Conservation (phyloP, 2,329 filamentous ascomycete genomes). For the Apiospora sp. region DNA sequence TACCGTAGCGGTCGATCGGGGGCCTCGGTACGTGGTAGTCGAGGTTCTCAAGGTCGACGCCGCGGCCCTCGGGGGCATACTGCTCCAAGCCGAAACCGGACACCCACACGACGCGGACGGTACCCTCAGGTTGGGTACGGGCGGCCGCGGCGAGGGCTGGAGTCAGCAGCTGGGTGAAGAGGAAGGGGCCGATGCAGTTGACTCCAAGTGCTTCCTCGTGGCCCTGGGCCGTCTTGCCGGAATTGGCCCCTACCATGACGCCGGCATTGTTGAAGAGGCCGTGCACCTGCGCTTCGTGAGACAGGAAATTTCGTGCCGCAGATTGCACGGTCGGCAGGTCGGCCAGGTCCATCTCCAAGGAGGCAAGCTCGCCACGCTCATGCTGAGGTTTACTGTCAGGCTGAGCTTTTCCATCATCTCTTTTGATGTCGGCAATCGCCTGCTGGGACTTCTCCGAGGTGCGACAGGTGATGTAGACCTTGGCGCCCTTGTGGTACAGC, state of each 20-base stretch:
- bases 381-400: conserved; percentile 31
- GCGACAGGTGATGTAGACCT: conserved; percentile 54
- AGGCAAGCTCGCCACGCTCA: conserved; percentile 46
- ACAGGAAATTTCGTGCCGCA: conserved; percentile 33
- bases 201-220: conserved; percentile 42
- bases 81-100: conserved; percentile 40
- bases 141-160: conserved; percentile 37
- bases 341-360: conserved; percentile 43
- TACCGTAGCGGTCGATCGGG: conserved; percentile 33
- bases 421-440: conserved; percentile 48
- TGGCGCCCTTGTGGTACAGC: conserved; percentile 51
- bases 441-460: conserved; percentile 46
- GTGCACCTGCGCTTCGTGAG: conserved; percentile 40
- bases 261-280: conserved; percentile 51
- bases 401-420: conserved; percentile 18
- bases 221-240: conserved; percentile 34
- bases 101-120: conserved; percentile 42
- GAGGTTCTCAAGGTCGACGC: conserved; percentile 46
- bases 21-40: conserved; percentile 24
- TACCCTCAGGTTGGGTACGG: conserved; percentile 28
- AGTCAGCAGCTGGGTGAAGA: conserved; percentile 41
- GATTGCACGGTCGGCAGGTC: conserved; percentile 49
- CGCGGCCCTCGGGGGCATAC: conserved; percentile 23
- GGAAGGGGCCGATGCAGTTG: conserved; percentile 31
- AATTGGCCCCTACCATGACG: conserved; percentile 43